Conservation (phyloP, 2,329 filamentous ascomycete genomes). For the Pestalotiopsis sp. region DNA sequence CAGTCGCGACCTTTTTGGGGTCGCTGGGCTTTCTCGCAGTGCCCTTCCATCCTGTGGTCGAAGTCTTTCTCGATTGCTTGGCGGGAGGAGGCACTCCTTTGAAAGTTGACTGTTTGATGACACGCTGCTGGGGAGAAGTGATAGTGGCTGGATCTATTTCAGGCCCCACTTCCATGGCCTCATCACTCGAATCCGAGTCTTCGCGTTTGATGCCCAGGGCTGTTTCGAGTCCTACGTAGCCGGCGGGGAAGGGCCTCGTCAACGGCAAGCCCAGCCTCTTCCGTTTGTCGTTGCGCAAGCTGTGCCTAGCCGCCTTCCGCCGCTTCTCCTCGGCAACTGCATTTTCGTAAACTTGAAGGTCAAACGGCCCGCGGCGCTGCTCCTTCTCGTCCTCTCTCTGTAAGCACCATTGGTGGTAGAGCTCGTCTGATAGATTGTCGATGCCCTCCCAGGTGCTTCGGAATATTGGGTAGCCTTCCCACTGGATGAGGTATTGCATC, state of each 20-base stretch:
- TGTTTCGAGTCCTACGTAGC: constrained; percentile 18
- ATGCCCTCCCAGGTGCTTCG: constrained; percentile 60
- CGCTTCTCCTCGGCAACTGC: constrained; percentile 31
- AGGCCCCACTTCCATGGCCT: constrained; percentile 28
- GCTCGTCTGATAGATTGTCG: constrained; percentile 41
- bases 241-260: constrained; percentile 24
- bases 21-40: constrained; percentile 35
- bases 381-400: constrained; percentile 39
- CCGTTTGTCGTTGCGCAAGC: constrained; percentile 48
- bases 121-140: constrained; percentile 17
- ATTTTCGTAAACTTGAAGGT: constrained; percentile 39
- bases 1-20: not conserved
- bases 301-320: constrained; percentile 40
- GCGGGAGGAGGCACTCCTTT: not conserved
- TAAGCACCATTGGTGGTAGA: constrained; percentile 47
- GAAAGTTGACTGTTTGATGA: constrained; percentile 13
- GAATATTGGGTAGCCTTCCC: constrained; percentile 62
- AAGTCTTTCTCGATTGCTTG: not conserved
- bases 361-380: constrained; percentile 38
- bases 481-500: constrained; percentile 63
- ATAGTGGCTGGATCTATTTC: constrained; percentile 25
- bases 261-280: constrained; percentile 36
- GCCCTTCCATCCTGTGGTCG: constrained; percentile 34
- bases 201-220: constrained; percentile 8
- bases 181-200: constrained; percentile 24